Evolutionary conservation across 345 rosid species (phyloP).

Genomic region (Schrenkiella parvula): DNA sequence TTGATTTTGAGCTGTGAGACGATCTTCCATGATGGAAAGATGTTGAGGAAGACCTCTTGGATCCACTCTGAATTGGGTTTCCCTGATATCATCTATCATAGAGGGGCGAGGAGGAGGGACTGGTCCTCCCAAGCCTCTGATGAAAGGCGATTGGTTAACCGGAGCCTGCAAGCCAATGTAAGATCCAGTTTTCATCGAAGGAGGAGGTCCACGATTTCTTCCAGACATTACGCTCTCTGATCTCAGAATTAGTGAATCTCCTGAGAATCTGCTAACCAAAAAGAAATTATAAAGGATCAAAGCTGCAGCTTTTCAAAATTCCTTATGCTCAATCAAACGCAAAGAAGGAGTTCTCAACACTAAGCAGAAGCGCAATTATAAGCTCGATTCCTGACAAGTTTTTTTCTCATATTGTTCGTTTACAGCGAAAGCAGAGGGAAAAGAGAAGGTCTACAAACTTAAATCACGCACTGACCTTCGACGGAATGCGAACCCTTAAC

Average conservation of each 20-base stretch:
- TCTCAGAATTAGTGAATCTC: not conserved
- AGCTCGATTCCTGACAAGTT: not conserved
- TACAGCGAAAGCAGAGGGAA: not conserved
- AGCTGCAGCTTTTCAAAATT: not conserved
- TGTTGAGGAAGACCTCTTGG: constrained; percentile 67
- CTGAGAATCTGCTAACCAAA: not conserved
- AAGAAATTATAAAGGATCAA: not conserved
- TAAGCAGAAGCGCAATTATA: not conserved
- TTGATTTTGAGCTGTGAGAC: constrained; percentile 72
- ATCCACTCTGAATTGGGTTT: constrained; percentile 51
- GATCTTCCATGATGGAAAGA: constrained; percentile 63
- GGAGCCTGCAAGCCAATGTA: constrained; percentile 49
- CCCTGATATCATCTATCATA: constrained; percentile 61
- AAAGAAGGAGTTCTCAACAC: not conserved
- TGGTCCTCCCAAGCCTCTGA: constrained; percentile 51
- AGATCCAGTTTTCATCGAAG: constrained; percentile 41
- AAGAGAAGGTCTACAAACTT: not conserved
- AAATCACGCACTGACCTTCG: constrained; percentile 20
- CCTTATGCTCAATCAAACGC: not conserved
- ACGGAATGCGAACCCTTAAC: not conserved
- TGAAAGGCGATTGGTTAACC: constrained; percentile 47
- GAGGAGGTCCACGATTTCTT: constrained; percentile 50
- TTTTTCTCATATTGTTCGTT: not conserved
- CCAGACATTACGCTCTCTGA: constrained; percentile 40
- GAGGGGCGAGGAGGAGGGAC: constrained; percentile 43